Base-by-base conservation (phyloP, 306 rosid genomes). In the Gastrolobium bilobum region DNA sequence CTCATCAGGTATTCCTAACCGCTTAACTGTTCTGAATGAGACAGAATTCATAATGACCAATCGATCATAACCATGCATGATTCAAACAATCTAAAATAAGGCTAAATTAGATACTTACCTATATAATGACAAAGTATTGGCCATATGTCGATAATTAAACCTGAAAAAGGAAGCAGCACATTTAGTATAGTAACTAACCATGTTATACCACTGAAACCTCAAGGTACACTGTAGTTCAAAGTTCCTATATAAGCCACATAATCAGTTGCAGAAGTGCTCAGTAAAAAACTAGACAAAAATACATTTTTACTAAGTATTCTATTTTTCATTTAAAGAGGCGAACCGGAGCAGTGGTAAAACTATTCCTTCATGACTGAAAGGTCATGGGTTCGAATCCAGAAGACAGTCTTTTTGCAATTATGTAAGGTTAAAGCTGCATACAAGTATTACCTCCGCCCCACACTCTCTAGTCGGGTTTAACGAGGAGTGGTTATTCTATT, bases 141-240 rank as follows among this genome's bases (percentile, higher is more conserved):
- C 99, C 99, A 95, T 95, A 70, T 95, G 99, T 68, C 99, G 84
- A 71, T 95, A 95, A 64, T 95, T 93, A 85, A 95, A 95, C 99
- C 99, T 95, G 91, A 64, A 81, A 9, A 72, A 80, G 78, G 76
- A 75, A 76, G 26, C 75, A 57, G 1, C 58, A 43, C 38, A 38
- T n/a, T 73, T 68, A 69, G 52, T 73, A 70, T 51, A 20, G 26
- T 20, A 20, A 50, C 73, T 13, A 57, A 58, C 7, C 74, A 54
- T 37, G 31, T 56, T 14, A 47, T 30, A 62, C 44, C 79, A 80
- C 56, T 7, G 48, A 26, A 47, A 40, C 37, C 53, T 34, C 8
- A 38, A 29, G 65, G 14, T 26, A 33, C 33, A 73, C 37, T 10
- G 37, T 52, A 61, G 9, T 43, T 70, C 31, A 68, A 61, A 43